Percentiles rank a stretch among this genome's conserved stretches.
Evolutionary conservation across 2,329 filamentous ascomycete species (phyloP).

Genomic region (Fusarium sp.): DNA sequence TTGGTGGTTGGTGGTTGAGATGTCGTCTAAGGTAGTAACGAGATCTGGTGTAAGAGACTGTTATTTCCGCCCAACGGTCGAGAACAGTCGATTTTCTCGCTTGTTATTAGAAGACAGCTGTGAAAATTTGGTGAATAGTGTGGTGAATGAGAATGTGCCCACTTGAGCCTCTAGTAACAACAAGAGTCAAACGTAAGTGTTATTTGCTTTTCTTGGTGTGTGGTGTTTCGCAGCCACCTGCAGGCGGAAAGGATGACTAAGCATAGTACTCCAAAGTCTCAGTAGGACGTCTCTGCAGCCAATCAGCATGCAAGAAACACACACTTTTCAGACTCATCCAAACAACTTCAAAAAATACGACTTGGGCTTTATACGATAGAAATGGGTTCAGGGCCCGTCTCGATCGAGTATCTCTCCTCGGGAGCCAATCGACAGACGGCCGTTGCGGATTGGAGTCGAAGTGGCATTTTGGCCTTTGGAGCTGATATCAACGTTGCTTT

Average conservation of each 20-base stretch:
- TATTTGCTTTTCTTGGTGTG: slow-evolving; percentile 40
- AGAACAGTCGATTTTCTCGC: not conserved
- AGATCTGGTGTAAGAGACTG: slow-evolving; percentile 12
- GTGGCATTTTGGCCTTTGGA: slow-evolving; percentile 86
- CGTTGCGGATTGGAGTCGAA: slow-evolving; percentile 87
- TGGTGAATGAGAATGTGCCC: slow-evolving; percentile 3
- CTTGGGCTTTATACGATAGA: slow-evolving; percentile 41
- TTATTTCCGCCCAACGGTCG: slow-evolving; percentile 6
- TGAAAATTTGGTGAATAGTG: not conserved
- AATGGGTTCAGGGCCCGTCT: slow-evolving; percentile 50
- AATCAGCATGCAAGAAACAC: slow-evolving; percentile 55
- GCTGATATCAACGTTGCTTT: slow-evolving; percentile 90
- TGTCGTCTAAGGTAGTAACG: slow-evolving; percentile 13
- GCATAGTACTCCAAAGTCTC: slow-evolving; percentile 39
- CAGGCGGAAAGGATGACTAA: slow-evolving; percentile 46
- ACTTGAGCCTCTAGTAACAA: slow-evolving; percentile 7
- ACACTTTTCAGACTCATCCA: slow-evolving; percentile 56
- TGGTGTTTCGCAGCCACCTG: slow-evolving; percentile 34
- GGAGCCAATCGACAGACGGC: slow-evolving; percentile 93
- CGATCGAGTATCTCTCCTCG: slow-evolving; percentile 74
- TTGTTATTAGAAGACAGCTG: not conserved
- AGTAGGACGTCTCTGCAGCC: slow-evolving; percentile 47
- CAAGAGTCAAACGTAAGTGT: not conserved
- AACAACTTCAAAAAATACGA: slow-evolving; percentile 25
- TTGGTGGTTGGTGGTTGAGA: slow-evolving; percentile 14